Percentiles rank a stretch among this genome's conserved stretches.
Evolutionary conservation across 140 eudicot species (phyloP).

Genomic region (Oenanthe javanica): DNA sequence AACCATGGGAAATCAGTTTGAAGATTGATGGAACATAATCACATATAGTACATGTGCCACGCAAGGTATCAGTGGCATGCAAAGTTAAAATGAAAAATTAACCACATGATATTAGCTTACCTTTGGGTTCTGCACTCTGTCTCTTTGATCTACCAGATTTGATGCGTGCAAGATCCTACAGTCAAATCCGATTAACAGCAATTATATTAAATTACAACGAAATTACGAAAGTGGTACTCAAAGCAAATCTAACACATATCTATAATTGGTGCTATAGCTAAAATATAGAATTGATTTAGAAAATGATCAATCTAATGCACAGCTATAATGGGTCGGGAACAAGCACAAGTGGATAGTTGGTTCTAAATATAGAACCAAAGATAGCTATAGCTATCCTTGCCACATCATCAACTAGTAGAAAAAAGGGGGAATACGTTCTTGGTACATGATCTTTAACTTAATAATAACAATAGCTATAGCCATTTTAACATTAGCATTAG

Average conservation of each 20-base stretch:
- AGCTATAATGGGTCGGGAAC: neutral
- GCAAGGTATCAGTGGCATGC: slow-evolving; percentile 3
- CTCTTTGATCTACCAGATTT: slow-evolving; percentile 32
- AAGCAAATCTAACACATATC: neutral
- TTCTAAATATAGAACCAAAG: no score
- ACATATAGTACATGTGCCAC: neutral
- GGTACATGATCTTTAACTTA: neutral
- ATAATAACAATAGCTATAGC: neutral
- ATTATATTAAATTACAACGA: slow-evolving; percentile 4
- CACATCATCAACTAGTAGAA: neutral
- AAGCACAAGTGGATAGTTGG: neutral
- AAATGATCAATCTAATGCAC: neutral
- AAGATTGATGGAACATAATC: neutral
- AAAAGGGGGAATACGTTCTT: neutral
- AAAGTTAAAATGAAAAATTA: neutral
- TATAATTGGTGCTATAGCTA: neutral
- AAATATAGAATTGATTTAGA: neutral
- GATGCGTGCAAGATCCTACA: slow-evolving; percentile 27
- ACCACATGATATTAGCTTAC: slow-evolving; percentile 21
- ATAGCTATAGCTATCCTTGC: neutral
- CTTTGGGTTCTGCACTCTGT: slow-evolving; percentile 33
- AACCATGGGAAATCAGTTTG: neutral
- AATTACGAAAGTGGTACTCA: neutral
- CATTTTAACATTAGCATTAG: neutral
- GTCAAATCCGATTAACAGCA: slow-evolving; percentile 12